These are phyloP conservation scores for Sporothrix dimorphospora DNA, from an alignment of 2,329 filamentous ascomycete genomes.

Conservation along the genomic window DNA sequence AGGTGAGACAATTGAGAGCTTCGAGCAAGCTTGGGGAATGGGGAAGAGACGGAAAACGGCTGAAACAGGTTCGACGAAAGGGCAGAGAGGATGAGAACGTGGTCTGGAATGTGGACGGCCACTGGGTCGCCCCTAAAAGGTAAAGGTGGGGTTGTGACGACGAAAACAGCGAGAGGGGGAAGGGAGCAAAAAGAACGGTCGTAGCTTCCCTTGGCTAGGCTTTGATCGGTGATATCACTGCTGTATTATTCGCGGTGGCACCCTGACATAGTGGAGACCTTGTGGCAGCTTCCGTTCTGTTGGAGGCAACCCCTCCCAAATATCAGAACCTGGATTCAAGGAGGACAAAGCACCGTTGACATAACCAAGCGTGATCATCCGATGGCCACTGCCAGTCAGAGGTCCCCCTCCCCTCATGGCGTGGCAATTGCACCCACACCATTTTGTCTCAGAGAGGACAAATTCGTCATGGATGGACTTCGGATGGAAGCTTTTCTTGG, in stretches of 20 bases:
- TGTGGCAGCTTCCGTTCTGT: background rate
- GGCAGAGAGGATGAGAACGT: background rate
- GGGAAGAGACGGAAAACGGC: background rate
- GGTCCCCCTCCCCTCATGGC: background rate
- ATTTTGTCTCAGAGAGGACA: background rate
- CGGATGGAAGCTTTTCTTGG: background rate
- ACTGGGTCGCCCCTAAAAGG: conserved; percentile 7
- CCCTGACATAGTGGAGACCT: conserved; percentile 8
- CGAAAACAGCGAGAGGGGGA: conserved; percentile 25
- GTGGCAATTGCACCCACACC: background rate
- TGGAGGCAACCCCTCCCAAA: background rate
- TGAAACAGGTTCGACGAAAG: background rate
- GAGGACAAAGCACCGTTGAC: background rate
- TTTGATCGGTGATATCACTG: conserved; percentile 6
- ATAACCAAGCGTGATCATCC: background rate
- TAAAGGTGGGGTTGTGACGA: conserved; percentile 24
- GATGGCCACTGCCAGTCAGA: background rate
- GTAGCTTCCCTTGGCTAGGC: conserved; percentile 1
- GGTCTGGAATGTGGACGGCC: conserved; percentile 20
- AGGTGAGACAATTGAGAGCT: conserved; percentile 10
- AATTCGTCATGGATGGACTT: conserved; percentile 13
- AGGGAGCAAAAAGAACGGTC: background rate
- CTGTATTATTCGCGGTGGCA: background rate
- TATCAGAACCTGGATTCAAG: too few species aligned
- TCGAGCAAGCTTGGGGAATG: conserved; percentile 8